Evolutionary conservation across 768 basidiomycete species (phyloP).

Genomic region (Suillus subalutaceus): DNA sequence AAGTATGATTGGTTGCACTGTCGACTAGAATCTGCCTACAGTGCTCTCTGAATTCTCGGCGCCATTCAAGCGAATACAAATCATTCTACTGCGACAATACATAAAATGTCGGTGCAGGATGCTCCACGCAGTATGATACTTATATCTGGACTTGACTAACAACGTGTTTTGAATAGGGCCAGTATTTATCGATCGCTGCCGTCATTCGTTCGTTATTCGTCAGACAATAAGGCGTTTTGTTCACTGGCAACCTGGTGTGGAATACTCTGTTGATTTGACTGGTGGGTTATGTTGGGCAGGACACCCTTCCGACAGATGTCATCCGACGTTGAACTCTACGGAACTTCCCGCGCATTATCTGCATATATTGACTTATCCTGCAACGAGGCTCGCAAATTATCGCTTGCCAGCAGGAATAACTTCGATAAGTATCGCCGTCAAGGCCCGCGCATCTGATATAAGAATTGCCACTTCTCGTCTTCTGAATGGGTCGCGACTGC

Average conservation of each 20-base stretch:
- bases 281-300: conserved; percentile 9
- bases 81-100: no score
- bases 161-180: no score
- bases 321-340: neutral
- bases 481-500: neutral
- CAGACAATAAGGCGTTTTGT: neutral
- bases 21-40: no score
- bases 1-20: no score
- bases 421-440: neutral
- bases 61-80: no score
- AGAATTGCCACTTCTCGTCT: neutral
- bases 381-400: neutral
- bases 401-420: neutral
- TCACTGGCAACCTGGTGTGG: neutral
- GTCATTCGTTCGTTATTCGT: no score
- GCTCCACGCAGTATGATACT: no score
- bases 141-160: no score
- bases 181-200: no score
- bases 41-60: no score
- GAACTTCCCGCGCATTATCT: neutral
- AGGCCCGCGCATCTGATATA: neutral
- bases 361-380: conserved; percentile 9
- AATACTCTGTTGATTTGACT: neutral
- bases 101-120: no score
- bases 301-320: conserved; percentile 2